A percentile compares a stretch with the other conserved stretches of the same genome.
Evolutionary conservation across 2,329 filamentous ascomycete species (phyloP).

Genomic region (Penicillium sp.): DNA sequence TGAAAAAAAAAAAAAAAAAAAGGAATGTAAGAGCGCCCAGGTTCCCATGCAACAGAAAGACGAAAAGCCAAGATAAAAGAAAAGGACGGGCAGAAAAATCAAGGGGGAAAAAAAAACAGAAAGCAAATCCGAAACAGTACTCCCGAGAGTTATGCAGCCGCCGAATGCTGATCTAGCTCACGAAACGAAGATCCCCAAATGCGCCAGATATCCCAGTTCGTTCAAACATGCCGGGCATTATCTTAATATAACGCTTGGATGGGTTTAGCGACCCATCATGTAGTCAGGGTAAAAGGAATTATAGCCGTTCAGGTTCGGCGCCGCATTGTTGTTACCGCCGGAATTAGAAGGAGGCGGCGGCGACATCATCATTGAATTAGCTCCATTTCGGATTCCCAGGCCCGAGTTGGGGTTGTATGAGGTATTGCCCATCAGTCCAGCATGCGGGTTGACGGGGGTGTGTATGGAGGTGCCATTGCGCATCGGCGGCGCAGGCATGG

Average conservation of each 20-base stretch:
- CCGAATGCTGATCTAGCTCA: constrained; percentile 37
- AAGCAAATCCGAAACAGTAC: constrained; percentile 28
- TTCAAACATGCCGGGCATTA: constrained; percentile 40
- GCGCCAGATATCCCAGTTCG: constrained; percentile 35
- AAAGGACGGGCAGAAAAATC: constrained; percentile 17
- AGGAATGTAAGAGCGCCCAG: constrained; percentile 27
- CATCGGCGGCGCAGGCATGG: constrained; percentile 21
- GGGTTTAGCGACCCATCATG: constrained; percentile 41
- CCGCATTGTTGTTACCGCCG: constrained; percentile 23
- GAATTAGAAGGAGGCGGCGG: constrained; percentile 25
- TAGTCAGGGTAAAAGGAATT: constrained; percentile 40
- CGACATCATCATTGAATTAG: constrained; percentile 27
- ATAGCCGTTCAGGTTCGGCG: constrained; percentile 29
- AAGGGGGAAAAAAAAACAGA: constrained; percentile 15
- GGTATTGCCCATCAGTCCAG: constrained; percentile 24
- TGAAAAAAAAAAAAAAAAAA: constrained; percentile 16
- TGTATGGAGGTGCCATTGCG: constrained; percentile 29
- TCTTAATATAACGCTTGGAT: constrained; percentile 21
- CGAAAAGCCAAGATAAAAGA: constrained; percentile 15
- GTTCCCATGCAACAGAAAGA: constrained; percentile 26
- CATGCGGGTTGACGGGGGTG: constrained; percentile 24
- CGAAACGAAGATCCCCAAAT: constrained; percentile 32
- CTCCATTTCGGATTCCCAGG: constrained; percentile 32
- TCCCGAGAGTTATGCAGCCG: constrained; percentile 31
- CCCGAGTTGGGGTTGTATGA: constrained; percentile 32